These are phyloP conservation scores for Aspergillus sp. DNA, from an alignment of 2,329 filamentous ascomycete species.

Conservation along the genomic window DNA sequence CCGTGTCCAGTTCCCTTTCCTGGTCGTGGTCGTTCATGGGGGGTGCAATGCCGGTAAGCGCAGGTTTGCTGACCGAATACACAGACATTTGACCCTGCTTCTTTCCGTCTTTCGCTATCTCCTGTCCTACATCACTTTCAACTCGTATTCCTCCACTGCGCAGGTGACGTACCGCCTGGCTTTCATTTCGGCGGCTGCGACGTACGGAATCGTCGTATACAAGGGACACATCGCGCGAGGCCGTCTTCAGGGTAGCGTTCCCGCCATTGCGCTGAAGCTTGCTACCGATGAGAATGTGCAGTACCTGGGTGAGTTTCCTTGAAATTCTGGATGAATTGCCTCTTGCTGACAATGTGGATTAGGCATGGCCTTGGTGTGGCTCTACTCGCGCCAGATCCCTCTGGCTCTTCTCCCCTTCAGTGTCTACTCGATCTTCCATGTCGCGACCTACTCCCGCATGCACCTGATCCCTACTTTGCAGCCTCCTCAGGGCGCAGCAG, in stretches of 20 bases:
- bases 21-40: no score
- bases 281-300: conserved; percentile 93
- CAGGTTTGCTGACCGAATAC: conserved; percentile 15
- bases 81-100: conserved; percentile 80
- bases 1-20: background rate
- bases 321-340: background rate
- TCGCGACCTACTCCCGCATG: conserved; percentile 90
- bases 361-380: conserved; percentile 95
- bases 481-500: conserved; percentile 53
- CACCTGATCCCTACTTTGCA: conserved; percentile 85
- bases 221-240: conserved; percentile 88
- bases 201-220: conserved; percentile 98
- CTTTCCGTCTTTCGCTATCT: conserved; percentile 76
- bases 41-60: background rate
- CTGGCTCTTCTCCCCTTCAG: conserved; percentile 89
- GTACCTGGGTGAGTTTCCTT: conserved; percentile 70
- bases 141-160: conserved; percentile 73
- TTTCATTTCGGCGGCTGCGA: conserved; percentile 82
- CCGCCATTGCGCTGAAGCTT: conserved; percentile 60
- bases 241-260: conserved; percentile 64
- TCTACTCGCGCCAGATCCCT: conserved; percentile 82
- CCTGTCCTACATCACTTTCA: conserved; percentile 83
- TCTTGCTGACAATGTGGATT: conserved; percentile 8
- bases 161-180: conserved; percentile 82
- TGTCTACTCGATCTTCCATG: conserved; percentile 98